phyloP scores from a whole-genome alignment of 805 yeast species.

The Saccharomyces kudriavzevii region DNA sequence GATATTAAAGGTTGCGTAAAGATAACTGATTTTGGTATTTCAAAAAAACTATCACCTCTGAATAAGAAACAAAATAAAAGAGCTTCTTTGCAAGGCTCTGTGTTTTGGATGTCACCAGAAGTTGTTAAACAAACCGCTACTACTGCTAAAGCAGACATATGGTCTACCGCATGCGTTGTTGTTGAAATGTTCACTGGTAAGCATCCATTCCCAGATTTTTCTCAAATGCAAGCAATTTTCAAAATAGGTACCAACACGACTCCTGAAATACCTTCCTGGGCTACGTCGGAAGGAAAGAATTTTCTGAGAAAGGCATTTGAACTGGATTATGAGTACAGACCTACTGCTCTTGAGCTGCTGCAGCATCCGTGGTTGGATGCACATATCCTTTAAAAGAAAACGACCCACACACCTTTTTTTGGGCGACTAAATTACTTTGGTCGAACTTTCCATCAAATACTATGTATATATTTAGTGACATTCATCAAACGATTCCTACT shows the following conservation, averaged over 20 bases:
- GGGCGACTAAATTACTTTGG: neutral
- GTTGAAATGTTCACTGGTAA: slow-evolving; percentile 94
- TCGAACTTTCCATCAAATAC: neutral
- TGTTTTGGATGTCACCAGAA: slow-evolving; percentile 99
- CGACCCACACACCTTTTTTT: neutral
- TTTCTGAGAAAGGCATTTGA: slow-evolving; percentile 65
- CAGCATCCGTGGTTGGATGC: slow-evolving; percentile 38
- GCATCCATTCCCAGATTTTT: slow-evolving; percentile 91
- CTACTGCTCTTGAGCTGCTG: slow-evolving; percentile 62
- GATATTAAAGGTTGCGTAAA: slow-evolving; percentile 76
- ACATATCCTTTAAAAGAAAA: slow-evolving; percentile 7
- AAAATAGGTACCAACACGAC: slow-evolving; percentile 76
- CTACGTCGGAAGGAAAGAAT: slow-evolving; percentile 57
- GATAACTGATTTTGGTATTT: slow-evolving; percentile 81
- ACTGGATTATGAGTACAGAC: slow-evolving; percentile 63
- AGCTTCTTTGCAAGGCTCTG: slow-evolving; percentile 87
- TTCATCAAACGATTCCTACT: neutral
- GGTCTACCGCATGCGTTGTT: slow-evolving; percentile 93
- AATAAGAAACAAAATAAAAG: slow-evolving; percentile 41
- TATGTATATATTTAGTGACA: neutral
- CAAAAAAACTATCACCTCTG: slow-evolving; percentile 56
- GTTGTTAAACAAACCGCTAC: slow-evolving; percentile 90
- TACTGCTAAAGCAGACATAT: slow-evolving; percentile 88
- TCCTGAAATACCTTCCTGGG: slow-evolving; percentile 75
- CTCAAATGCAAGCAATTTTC: slow-evolving; percentile 96